Conservation (phyloP, 225 moss, liverwort and hornwort genomes). For the Thuidium tamariscinum region DNA sequence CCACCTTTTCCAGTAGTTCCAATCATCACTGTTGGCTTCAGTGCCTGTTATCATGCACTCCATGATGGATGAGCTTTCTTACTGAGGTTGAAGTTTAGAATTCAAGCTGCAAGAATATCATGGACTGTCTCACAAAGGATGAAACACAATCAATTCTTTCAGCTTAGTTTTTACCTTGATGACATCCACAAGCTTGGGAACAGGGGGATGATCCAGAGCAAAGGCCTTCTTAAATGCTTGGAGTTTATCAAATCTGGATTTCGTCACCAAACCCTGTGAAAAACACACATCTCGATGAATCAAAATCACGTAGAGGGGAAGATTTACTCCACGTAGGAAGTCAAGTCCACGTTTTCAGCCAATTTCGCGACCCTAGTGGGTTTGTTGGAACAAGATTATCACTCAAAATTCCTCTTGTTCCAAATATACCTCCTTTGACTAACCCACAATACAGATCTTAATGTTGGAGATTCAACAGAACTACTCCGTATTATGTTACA, state of each 20-base stretch:
- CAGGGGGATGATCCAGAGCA: slow-evolving; percentile 32
- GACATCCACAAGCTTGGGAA: slow-evolving; percentile 29
- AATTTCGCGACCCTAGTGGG: not conserved
- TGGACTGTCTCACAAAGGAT: not conserved
- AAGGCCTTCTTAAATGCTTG: slow-evolving; percentile 47
- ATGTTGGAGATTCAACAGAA: not conserved
- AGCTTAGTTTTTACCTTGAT: slow-evolving; percentile 27
- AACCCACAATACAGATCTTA: not conserved
- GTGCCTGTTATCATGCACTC: not conserved
- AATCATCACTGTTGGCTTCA: slow-evolving; percentile 56
- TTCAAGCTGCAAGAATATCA: not conserved
- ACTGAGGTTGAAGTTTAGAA: not conserved
- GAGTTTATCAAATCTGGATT: slow-evolving; percentile 43
- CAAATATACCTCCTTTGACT: not conserved
- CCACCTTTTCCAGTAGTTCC: slow-evolving; percentile 57
- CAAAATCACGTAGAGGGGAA: not conserved
- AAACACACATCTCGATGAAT: not conserved
- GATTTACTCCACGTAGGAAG: not conserved
- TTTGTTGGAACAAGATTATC: not conserved
- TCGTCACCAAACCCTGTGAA: slow-evolving; percentile 61
- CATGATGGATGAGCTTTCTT: not conserved
- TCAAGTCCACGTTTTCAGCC: not conserved
- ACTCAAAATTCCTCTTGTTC: not conserved
- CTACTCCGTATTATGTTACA: not conserved
- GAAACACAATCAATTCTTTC: not conserved